Percentiles rank a stretch among this genome's conserved stretches.
Evolutionary conservation across 2,329 filamentous ascomycete species (phyloP).

Genomic region (Trichoderma breve): DNA sequence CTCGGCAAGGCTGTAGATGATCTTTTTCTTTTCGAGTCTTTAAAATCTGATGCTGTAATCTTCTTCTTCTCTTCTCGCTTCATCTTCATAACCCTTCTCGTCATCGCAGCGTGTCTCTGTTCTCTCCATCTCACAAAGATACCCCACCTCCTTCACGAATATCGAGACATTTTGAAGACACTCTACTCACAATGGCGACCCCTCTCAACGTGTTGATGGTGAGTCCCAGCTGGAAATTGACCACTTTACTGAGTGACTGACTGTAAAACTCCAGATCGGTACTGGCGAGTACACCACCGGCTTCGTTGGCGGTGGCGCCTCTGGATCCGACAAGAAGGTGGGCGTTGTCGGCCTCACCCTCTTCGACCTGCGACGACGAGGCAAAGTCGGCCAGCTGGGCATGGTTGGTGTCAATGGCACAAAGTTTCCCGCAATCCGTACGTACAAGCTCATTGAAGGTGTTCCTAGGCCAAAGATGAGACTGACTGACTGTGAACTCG

Average conservation of each 20-base stretch:
- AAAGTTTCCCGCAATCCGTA: slow-evolving; percentile 90
- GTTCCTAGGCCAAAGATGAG: not conserved
- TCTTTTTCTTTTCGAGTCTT: not conserved
- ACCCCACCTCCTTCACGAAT: not conserved
- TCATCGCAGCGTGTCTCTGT: not conserved
- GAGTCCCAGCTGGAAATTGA: slow-evolving; percentile 25
- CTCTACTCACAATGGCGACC: slow-evolving; percentile 47
- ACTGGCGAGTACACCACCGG: slow-evolving; percentile 97
- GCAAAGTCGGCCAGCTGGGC: slow-evolving; percentile 79
- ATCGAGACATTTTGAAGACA: not conserved
- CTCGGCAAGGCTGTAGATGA: slow-evolving; percentile 5
- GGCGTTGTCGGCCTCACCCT: slow-evolving; percentile 88
- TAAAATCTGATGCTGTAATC: not conserved
- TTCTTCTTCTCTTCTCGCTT: not conserved
- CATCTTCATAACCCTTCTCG: not conserved
- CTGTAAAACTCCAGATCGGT: slow-evolving; percentile 57
- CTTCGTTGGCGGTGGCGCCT: slow-evolving; percentile 80
- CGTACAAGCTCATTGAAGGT: slow-evolving; percentile 34
- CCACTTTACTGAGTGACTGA: not conserved
- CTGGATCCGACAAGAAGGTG: slow-evolving; percentile 91
- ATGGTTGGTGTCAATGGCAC: slow-evolving; percentile 89
- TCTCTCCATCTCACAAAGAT: not conserved
- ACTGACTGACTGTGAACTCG: not conserved
- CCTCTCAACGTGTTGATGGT: slow-evolving; percentile 69
- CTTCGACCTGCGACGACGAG: slow-evolving; percentile 82